Percentiles rank a stretch among this genome's conserved stretches.
Conservation (phyloP, 2,329 filamentous ascomycete genomes). For the Hypoxylon sp. region DNA sequence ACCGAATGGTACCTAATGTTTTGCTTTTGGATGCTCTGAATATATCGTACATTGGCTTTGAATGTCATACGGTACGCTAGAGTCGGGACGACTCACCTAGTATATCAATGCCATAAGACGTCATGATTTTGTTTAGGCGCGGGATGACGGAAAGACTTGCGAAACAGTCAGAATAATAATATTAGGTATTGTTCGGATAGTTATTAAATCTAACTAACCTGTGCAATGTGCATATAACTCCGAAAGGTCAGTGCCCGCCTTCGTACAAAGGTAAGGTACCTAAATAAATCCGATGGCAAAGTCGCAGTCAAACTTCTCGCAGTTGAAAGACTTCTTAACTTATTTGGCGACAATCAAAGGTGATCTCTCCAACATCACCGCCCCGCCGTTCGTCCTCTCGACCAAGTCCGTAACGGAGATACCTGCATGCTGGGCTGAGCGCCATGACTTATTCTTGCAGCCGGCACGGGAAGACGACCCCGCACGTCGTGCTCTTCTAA, state of each 20-base stretch:
- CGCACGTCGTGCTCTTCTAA: conserved; percentile 52
- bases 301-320: conserved; percentile 41
- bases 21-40: too few relatives aligned
- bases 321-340: conserved; percentile 48
- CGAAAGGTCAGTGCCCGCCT: too few relatives aligned
- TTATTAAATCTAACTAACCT: too few relatives aligned
- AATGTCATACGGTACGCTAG: too few relatives aligned
- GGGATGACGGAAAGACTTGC: too few relatives aligned
- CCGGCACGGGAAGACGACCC: conserved; percentile 52
- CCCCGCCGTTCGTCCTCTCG: conserved; percentile 63
- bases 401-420: conserved; percentile 64
- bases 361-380: conserved; percentile 64
- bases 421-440: conserved; percentile 65
- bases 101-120: conserved; percentile 1
- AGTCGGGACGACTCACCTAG: too few relatives aligned
- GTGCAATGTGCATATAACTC: too few relatives aligned
- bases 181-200: too few relatives aligned
- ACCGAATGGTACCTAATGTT: too few relatives aligned
- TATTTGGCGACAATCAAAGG: conserved; percentile 64
- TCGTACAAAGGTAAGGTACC: not conserved
- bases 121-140: too few relatives aligned
- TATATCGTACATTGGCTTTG: too few relatives aligned
- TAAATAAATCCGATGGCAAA: conserved; percentile 24
- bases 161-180: too few relatives aligned
- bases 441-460: conserved; percentile 57